Evolutionary conservation across 306 rosid species (phyloP), one percentile per base, ranked within the genome.

Genomic region (Rosa chinensis): DNA sequence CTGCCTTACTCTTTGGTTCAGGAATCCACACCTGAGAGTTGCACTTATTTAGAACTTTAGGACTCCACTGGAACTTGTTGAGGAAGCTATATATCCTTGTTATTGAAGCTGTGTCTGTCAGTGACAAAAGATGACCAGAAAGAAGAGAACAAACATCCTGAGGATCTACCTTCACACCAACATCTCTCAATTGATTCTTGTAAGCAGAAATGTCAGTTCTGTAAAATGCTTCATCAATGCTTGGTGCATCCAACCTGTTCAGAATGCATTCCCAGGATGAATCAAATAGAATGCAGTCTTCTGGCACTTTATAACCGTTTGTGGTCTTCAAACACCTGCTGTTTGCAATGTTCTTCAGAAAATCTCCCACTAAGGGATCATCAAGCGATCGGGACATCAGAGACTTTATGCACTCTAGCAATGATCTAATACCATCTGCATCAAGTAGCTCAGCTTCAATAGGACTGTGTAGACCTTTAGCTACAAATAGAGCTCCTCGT

Each of bases 11-110:
- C 42, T n/a, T 5, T 1, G 5, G 42, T 52, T 32, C 52, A 13
- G 82, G 79, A 25, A 84, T 72, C 87, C 87, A 84, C 13, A 80
- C 40, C 79, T 10, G 42, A 16, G 77, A 78, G 71, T 50, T 68
- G 66, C 6, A 35, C 12, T 23, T 23, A 47, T 80, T 53, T 10
- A 16, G 10, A 8, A 0, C 58, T 23, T 66, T 62, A 28, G 79
- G 76, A 18, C 47, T 47, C 81, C 78, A 80, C 13, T 50, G 25
- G 45, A 43, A 84, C 45, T 63, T 37, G 52, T 39, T 45, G 7
- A 80, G 52, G 72, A 74, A 80, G 39, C 17, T 39, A 58, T 83
- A 83, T 14, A 70, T 42, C 58, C 82, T 69, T 59, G 3, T 61
- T 17, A 83, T 63, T 44, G 28, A 25, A 43, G 49, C 49, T 18